Base-by-base conservation (phyloP, 1,284 basidiomycete genomes). In the Macrocystidia cucumis region DNA sequence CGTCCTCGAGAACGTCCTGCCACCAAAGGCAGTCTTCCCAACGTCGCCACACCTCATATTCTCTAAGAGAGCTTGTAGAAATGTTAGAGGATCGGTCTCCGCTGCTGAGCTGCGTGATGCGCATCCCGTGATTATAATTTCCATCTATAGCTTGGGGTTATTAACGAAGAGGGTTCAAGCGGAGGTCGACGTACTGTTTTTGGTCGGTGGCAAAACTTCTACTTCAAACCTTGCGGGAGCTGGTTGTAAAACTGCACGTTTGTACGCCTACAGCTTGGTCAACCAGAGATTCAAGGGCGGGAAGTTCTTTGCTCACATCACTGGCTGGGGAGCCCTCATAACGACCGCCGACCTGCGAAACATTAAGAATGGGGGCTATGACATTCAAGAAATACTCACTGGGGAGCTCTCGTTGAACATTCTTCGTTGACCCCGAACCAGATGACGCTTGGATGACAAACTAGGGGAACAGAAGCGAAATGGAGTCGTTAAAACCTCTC, bases 1-100 rank as follows among this genome's bases (percentile, higher is more conserved):
- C 75, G 7, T 49, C 39, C 52, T 86, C 83, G 8, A 88, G 60
- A 1, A 59, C 56, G 26, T 81, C 76, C 51, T 88, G 84, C 46
- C 85, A 78, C 59, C 64, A 73, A 8, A 88, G 59, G 44, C 82
- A 86, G 45, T 88, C 84, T 42, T 86, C 85, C 84, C 85, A 88
- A 30, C 69, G 65, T 16, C 84, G 65, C 74, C 81, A 84, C 27
- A 88, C 63, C 9, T 81, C 77, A 49, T 87, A 86, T 37, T 75
- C 74, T 7, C 55, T 47, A 32, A 55, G 40, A 16, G 68, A 63
- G 8, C 43, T 48, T 9, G 49, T 46, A 5, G 69, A 63, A 17
- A 52, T 59, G 24, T 57, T 44, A 17, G 72, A 72, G 9, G 51
- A 47, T 22, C 60, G 49, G 28, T 72, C 66, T 11, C 60, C 49